phyloP scores from a whole-genome alignment of 2,329 filamentous ascomycete species.

The Dactylellina parvicollis region DNA sequence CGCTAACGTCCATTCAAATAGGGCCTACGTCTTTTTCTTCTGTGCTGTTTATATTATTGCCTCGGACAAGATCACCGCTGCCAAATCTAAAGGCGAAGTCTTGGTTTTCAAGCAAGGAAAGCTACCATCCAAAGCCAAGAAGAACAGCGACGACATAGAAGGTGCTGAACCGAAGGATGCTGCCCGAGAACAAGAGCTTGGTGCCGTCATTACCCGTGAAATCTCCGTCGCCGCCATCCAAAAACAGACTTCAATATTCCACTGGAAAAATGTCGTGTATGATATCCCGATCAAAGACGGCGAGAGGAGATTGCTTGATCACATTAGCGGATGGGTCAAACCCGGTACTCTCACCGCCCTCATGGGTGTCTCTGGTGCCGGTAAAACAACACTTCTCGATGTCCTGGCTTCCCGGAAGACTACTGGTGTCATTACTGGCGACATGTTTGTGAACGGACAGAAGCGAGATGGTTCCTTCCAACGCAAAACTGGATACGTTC shows the following conservation, averaged over 20 bases:
- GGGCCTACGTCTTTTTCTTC: slow-evolving; percentile 65
- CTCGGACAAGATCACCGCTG: slow-evolving; percentile 71
- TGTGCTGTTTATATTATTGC: slow-evolving; percentile 71
- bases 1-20: slow-evolving; percentile 2
- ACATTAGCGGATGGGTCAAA: slow-evolving; percentile 77
- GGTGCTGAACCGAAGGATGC: slow-evolving; percentile 57
- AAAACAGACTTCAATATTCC: slow-evolving; percentile 77
- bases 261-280: slow-evolving; percentile 87
- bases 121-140: slow-evolving; percentile 61
- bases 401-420: slow-evolving; percentile 75
- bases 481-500: slow-evolving; percentile 72
- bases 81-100: slow-evolving; percentile 80
- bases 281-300: slow-evolving; percentile 71
- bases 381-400: slow-evolving; percentile 85
- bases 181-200: slow-evolving; percentile 54
- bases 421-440: slow-evolving; percentile 72
- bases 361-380: slow-evolving; percentile 85
- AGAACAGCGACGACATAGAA: slow-evolving; percentile 62
- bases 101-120: slow-evolving; percentile 76
- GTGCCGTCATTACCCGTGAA: slow-evolving; percentile 58
- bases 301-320: slow-evolving; percentile 68
- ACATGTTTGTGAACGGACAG: slow-evolving; percentile 71
- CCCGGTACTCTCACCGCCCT: slow-evolving; percentile 80
- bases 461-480: slow-evolving; percentile 71
- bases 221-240: slow-evolving; percentile 64